These are phyloP conservation scores for Chenopodium formosanum DNA, from an alignment of 148 eudicot genomes.

Conservation along the genomic window DNA sequence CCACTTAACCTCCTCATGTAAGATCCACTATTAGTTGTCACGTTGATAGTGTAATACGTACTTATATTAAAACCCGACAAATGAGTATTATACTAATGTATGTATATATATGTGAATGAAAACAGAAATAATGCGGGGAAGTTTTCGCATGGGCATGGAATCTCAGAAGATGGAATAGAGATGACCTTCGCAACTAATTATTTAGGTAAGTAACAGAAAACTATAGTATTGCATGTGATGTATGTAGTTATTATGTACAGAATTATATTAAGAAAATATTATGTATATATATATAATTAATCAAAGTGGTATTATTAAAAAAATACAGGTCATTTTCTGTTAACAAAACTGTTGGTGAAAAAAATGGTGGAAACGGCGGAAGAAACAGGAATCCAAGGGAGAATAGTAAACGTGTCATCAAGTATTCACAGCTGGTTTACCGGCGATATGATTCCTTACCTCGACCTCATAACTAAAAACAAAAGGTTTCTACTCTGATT, in stretches of 20 bases:
- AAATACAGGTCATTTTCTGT: slow-evolving; percentile 60
- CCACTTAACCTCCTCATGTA: slow-evolving; percentile 96
- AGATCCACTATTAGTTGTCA: not conserved
- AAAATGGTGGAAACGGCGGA: slow-evolving; percentile 74
- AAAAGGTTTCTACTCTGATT: slow-evolving; percentile 39
- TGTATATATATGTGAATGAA: too few species aligned
- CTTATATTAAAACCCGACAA: not conserved
- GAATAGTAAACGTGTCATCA: slow-evolving; percentile 85
- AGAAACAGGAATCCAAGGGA: slow-evolving; percentile 61
- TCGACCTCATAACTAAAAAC: slow-evolving; percentile 49
- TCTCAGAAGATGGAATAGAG: slow-evolving; percentile 84
- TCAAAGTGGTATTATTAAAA: not conserved
- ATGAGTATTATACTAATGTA: too few species aligned
- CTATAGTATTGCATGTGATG: slow-evolving; percentile 12
- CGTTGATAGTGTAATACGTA: not conserved
- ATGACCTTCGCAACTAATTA: slow-evolving; percentile 97
- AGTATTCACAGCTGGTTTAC: slow-evolving; percentile 73
- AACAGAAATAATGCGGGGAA: slow-evolving; percentile 92
- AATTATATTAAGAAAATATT: too few species aligned
- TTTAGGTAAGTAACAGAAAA: slow-evolving; percentile 54
- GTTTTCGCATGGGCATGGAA: slow-evolving; percentile 67
- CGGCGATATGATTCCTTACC: slow-evolving; percentile 58
- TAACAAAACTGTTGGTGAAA: slow-evolving; percentile 65
- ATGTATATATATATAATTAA: too few species aligned
- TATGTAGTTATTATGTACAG: not conserved